These are phyloP conservation scores for Cyclotella distinguenda DNA, from an alignment of 108 stramenopile species.

Conservation along the genomic window DNA sequence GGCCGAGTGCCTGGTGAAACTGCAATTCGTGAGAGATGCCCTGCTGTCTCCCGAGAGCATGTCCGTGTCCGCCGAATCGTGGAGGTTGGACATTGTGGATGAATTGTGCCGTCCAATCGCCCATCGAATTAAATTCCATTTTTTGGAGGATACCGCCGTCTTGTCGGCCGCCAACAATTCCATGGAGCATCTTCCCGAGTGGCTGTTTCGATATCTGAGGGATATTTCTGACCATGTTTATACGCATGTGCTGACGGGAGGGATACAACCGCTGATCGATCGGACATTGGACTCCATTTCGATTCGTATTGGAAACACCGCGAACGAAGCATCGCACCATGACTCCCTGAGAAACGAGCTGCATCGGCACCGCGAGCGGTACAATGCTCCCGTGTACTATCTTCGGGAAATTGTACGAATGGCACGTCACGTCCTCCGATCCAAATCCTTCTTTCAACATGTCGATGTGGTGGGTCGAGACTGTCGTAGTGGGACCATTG, in stretches of 20 bases:
- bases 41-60: neutral
- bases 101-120: slow-evolving; percentile 58
- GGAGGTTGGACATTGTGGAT: slow-evolving; percentile 42
- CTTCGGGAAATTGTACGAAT: slow-evolving; percentile 58
- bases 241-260: slow-evolving; percentile 22
- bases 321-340: no score
- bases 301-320: neutral
- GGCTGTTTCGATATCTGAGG: slow-evolving; percentile 68
- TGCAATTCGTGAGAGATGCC: neutral
- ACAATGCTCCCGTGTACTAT: slow-evolving; percentile 42
- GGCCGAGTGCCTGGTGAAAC: no score
- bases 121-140: slow-evolving; percentile 61
- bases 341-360: no score
- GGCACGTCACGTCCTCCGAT: slow-evolving; percentile 60
- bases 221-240: slow-evolving; percentile 45
- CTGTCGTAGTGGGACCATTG: slow-evolving; percentile 24
- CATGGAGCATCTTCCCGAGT: slow-evolving; percentile 77
- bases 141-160: slow-evolving; percentile 56
- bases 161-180: slow-evolving; percentile 32
- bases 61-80: neutral
- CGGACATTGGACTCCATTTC: slow-evolving; percentile 26
- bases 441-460: slow-evolving; percentile 70
- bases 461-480: slow-evolving; percentile 54
- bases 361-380: no score
- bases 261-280: slow-evolving; percentile 33